Percentiles rank a stretch among this genome's conserved stretches.
These are phyloP conservation scores for Pistacia atlantica DNA, from an alignment of 345 rosid genomes.

Conservation along the genomic window DNA sequence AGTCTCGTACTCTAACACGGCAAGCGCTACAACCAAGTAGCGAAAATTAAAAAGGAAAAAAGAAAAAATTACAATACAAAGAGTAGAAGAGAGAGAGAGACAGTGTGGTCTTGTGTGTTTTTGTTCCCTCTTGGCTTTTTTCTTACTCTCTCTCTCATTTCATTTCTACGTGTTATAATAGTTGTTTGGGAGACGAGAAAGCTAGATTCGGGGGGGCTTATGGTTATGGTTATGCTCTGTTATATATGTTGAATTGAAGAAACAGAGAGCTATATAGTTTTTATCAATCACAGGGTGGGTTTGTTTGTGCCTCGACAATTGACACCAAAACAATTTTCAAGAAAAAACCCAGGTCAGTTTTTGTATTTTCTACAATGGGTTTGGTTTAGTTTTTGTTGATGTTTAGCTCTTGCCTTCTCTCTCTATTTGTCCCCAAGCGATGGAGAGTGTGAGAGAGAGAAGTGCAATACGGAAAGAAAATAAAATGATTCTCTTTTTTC, in stretches of 20 bases:
- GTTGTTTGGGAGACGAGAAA: not conserved
- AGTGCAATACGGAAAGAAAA: not conserved
- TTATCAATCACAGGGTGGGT: conserved; percentile 27
- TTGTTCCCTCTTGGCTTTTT: not conserved
- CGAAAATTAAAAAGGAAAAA: not conserved
- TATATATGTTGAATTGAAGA: conserved; percentile 4
- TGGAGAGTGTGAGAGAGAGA: conserved; percentile 17
- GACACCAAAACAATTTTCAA: conserved; percentile 28
- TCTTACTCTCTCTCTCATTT: not conserved
- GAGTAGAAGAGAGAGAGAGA: not conserved
- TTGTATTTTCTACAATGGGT: conserved; percentile 28
- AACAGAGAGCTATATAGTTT: conserved; percentile 19
- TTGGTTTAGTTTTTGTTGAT: conserved; percentile 22
- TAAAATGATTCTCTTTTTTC: not conserved
- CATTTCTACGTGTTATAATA: conserved; percentile 8
- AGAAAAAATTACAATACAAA: not conserved
- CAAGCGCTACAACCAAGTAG: not conserved
- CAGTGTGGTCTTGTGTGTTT: not conserved
- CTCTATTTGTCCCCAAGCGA: conserved; percentile 26
- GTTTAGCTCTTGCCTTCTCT: conserved; percentile 14
- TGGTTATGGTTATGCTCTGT: not conserved
- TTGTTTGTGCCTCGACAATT: conserved; percentile 30
- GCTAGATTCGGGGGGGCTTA: conserved; percentile 3
- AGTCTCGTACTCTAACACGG: conserved; percentile 23
- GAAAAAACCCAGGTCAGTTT: conserved; percentile 34